phyloP scores from a whole-genome alignment of 192 early-diverging fungal genomes.

The Funneliformis mosseae region DNA sequence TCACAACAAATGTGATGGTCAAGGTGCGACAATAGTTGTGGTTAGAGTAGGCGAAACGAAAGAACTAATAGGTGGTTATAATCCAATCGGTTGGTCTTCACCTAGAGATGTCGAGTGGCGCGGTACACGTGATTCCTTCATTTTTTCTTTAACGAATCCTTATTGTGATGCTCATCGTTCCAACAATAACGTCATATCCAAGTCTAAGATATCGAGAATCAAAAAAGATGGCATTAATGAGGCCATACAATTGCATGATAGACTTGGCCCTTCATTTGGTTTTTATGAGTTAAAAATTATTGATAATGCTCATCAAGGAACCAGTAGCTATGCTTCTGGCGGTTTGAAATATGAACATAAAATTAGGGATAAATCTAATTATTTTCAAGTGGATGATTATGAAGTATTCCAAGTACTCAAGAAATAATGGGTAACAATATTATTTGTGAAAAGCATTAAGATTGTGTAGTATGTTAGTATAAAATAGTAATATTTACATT shows the following conservation, averaged over 20 bases:
- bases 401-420: constrained; percentile 36
- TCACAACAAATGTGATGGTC: constrained; percentile 27
- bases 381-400: constrained; percentile 35
- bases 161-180: too few relatives aligned
- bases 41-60: constrained; percentile 11
- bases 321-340: constrained; percentile 22
- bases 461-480: too few relatives aligned
- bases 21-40: constrained; percentile 29
- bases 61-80: constrained; percentile 34
- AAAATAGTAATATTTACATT: too few relatives aligned
- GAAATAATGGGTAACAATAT: constrained; percentile 13
- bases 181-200: background rate
- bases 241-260: constrained; percentile 31
- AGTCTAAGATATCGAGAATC: constrained; percentile 15
- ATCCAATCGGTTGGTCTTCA: constrained; percentile 31
- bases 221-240: constrained; percentile 17
- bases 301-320: constrained; percentile 21
- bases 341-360: constrained; percentile 27
- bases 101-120: constrained; percentile 31
- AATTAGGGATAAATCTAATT: constrained; percentile 29
- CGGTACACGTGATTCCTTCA: constrained; percentile 29
- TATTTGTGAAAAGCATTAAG: background rate
- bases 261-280: constrained; percentile 33
- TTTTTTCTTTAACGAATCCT: constrained; percentile 27
- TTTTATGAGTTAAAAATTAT: constrained; percentile 35